Base-by-base conservation (phyloP, 1,139 yeast genomes). In the Taphrina betulina region DNA sequence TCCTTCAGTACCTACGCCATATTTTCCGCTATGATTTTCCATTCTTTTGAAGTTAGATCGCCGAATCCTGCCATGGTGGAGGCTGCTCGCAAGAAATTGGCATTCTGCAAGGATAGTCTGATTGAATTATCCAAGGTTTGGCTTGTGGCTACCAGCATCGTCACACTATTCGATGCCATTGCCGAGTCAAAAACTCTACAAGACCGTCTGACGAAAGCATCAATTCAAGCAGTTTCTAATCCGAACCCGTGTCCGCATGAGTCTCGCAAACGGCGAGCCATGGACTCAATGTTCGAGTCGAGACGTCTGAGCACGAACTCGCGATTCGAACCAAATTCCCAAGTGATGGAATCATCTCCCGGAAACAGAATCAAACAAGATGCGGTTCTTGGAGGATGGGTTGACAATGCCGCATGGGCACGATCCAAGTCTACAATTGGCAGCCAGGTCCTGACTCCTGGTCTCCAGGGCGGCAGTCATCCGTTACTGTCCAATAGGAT, bases 21-120 rank as follows among this genome's bases (percentile, higher is more conserved):
- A 33, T 83, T 83, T 67, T 78, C 85, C 43, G 89, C 95, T 1
- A 74, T 83, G 65, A 75, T 83, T 62, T 82, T 85, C 79, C 79
- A 85, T 66, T 75, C 85, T 35, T 84, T 85, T 67, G 95, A 86
- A 68, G 79, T 81, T 52, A 85, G 82, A 63, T 80, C 86, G 4
- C 71, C 78, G 22, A 78, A 79, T 61, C 69, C 74, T 12, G 75
- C 75, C 1, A 82, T 83, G 59, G 78, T 82, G 0, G 76, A 80
- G 34, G 77, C 83, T 14, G 87, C 89, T 0, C 72, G 78, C 53
- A 77, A 77, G 60, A 80, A 86, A 1, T 72, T 82, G 52, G 73
- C 71, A 31, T 75, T 79, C 2, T 76, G 83, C 53, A 69, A 78
- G 60, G 71, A 72, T 2, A 83, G 81, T 2, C 69, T 82, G 63